phyloP scores from a whole-genome alignment of 768 basidiomycete genomes.

The Hypholoma sublateritium region DNA sequence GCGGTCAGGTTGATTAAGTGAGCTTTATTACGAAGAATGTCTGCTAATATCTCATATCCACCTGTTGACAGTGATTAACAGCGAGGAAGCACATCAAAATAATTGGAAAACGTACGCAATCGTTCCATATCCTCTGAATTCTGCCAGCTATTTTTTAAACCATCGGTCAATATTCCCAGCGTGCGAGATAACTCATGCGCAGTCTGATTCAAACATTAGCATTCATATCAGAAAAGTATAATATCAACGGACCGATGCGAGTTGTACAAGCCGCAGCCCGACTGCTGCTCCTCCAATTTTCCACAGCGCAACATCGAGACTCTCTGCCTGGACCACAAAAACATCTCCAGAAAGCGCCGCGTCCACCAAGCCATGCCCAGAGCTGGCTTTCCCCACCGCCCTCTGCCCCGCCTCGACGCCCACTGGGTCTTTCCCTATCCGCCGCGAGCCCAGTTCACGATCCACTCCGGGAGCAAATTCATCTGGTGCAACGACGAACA shows the following conservation, averaged over 20 bases:
- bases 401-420: neutral
- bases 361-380: neutral
- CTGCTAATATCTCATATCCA: conserved; percentile 85
- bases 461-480: conserved; percentile 22
- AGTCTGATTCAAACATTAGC: conserved; percentile 41
- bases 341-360: conserved; percentile 47
- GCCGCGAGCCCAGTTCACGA: conserved; percentile 3
- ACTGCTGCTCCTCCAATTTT: conserved; percentile 82
- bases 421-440: neutral
- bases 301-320: conserved; percentile 77
- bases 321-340: conserved; percentile 55
- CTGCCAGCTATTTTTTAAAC: conserved; percentile 83
- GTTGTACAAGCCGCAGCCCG: conserved; percentile 69
- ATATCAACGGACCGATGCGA: conserved; percentile 57
- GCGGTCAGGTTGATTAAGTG: conserved; percentile 75
- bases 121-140: conserved; percentile 95
- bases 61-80: conserved; percentile 39
- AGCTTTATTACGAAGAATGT: conserved; percentile 70
- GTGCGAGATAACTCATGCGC: conserved; percentile 76
- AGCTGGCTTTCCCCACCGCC: neutral
- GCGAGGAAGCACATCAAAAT: neutral
- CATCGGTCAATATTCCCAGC: conserved; percentile 71
- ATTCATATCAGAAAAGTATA: neutral
- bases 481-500: conserved; percentile 23
- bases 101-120: conserved; percentile 54